Base-by-base conservation (phyloP, 306 rosid genomes). In the Spatholobus suberectus region DNA sequence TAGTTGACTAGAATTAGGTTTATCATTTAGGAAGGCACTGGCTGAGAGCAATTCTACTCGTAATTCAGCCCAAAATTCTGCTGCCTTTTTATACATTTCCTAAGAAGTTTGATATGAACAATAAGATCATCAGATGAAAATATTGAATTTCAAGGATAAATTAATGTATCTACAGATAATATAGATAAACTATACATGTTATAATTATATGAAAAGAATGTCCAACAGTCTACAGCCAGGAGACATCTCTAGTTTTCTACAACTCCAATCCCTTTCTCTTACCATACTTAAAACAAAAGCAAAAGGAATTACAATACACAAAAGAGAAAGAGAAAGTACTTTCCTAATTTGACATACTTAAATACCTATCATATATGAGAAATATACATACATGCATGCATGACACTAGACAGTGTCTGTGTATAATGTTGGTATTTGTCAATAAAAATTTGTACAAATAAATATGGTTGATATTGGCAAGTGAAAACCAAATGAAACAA, bases 61-160 rank as follows among this genome's bases (percentile, higher is more conserved):
- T 81, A 96, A 88, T 82, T 90, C 93, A 73, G 95, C 90, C 99
- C 99, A 96, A 89, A 96, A 94, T 81, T 90, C 94, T 76, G 99
- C 96, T 70, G 98, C 99, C 82, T 84, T 87, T 88, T 87, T 88
- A 81, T 94, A 96, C 93, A 94, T 96, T 68, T 85, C 97, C 99
- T 96, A 82, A 66, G 75, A 62, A 81, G 40, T 70, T 82, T 70
- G 58, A 75, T 54, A 62, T 18, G 54, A 40, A 70, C 17, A 54
- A 29, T 44, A 69, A 63, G 71, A 75, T 54, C 40, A 58, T 61
- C 38, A 37, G 27, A 51, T 73, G 11, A 76, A 73, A 83, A 70
- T 15, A 70, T 54, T 51, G 14, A 75, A 76, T 32, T 61, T 35
- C 44, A 63, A 43, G 59, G 70, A 75, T 15, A 61, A 55, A 46